A percentile compares a stretch with the other conserved stretches of the same genome.
These are phyloP conservation scores for Suillus placidus DNA, from an alignment of 768 basidiomycete species.

Conservation along the genomic window DNA sequence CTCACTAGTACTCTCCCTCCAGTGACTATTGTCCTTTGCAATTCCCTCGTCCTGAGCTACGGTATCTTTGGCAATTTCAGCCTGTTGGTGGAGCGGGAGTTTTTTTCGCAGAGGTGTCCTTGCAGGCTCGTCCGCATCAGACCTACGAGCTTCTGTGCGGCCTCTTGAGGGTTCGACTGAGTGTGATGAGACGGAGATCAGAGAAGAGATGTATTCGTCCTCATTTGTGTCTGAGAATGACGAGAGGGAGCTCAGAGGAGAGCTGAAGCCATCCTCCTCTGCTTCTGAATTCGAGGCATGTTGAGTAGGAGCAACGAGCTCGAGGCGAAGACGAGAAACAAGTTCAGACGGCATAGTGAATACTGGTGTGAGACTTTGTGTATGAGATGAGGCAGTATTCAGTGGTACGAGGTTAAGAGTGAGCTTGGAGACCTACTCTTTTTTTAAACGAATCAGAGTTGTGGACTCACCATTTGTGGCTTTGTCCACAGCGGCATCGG, in stretches of 20 bases:
- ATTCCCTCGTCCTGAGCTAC: too few relatives aligned
- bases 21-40: too few relatives aligned
- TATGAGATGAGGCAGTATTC: not conserved
- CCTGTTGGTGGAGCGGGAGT: too few relatives aligned
- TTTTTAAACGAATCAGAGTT: not conserved
- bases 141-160: too few relatives aligned
- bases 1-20: too few relatives aligned
- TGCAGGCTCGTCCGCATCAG: too few relatives aligned
- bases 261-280: not conserved
- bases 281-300: not conserved
- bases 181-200: too few relatives aligned
- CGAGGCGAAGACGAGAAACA: not conserved
- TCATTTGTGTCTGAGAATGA: not conserved
- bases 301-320: not conserved
- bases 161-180: too few relatives aligned
- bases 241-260: not conserved
- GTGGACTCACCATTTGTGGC: not conserved
- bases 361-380: not conserved
- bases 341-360: not conserved
- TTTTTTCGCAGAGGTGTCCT: too few relatives aligned
- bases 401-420: not conserved
- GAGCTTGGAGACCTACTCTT: not conserved
- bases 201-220: too few relatives aligned
- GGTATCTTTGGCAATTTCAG: too few relatives aligned
- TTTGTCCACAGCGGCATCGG: not conserved